Evolutionary conservation across 306 rosid genomes (phyloP), one percentile per base, ranked within the genome.

Genomic region (Lathyrus oleraceus): DNA sequence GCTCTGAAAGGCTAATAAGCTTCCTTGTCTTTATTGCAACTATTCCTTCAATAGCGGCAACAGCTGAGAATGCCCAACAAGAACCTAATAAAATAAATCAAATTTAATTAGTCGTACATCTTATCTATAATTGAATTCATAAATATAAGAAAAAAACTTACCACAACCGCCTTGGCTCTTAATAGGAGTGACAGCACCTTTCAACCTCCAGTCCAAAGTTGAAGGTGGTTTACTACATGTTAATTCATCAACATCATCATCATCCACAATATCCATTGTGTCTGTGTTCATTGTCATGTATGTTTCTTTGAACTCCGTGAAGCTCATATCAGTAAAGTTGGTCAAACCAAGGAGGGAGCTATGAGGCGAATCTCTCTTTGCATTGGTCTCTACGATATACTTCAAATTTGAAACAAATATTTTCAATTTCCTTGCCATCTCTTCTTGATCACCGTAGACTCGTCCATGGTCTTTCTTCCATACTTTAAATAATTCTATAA

Each of bases 321-420:
- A 67, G 35, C 87, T 89, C 88, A 77, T 43, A 66, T 86, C 88
- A 5, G 88, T 77, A 76, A 86, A 89, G 58, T 68, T 43, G 73
- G 76, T 89, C 52, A 84, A 20, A 48, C 96, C 87, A 57, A 84
- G 49, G 43, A 61, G 51, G 21, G 35, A 73, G 3, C 14, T 61
- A n/a, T 35, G 66, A 4, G 66, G 2, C 0, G 77, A 79, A 5
- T 4, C 68, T 65, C 69, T 82, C 75, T 63, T 54, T 32, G 83
- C 83, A 56, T 80, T 87, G 52, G 60, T 53, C 59, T 84, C 81
- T 2, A 51, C 15, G 15, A 84, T 78, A 64, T 65, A 60, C 23
- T 74, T 81, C 70, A 88, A 52, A 23, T 82, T 88, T 35, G 71
- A 71, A 51, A 79, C 21, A 72, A 88, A 88, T 44, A 48, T 84